These are phyloP conservation scores for Haematococcus sp. DNA, from an alignment of 139 green algal species.

Conservation along the genomic window DNA sequence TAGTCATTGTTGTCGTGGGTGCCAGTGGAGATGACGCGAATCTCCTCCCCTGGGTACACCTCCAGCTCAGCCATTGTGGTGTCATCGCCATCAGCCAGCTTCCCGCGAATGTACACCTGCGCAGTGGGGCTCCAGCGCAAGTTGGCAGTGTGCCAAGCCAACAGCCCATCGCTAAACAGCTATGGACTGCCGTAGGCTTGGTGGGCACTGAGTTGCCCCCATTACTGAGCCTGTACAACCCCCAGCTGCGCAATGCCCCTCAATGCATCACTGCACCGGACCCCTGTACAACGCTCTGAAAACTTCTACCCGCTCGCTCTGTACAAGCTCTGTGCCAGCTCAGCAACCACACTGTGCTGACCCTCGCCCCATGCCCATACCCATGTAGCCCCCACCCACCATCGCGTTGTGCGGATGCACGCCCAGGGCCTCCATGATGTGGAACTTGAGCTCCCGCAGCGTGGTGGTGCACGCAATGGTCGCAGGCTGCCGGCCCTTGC, in stretches of 20 bases:
- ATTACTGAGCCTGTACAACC: too few relatives aligned
- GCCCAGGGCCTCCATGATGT: slow-evolving; percentile 51
- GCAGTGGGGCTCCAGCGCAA: too few relatives aligned
- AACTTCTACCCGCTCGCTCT: too few relatives aligned
- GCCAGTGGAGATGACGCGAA: slow-evolving; percentile 30
- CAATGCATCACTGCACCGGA: too few relatives aligned
- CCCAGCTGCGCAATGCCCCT: too few relatives aligned
- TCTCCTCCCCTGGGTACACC: slow-evolving; percentile 53
- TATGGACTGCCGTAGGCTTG: not conserved
- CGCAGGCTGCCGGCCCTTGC: slow-evolving; percentile 41
- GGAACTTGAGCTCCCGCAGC: slow-evolving; percentile 46
- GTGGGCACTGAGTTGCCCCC: too few relatives aligned
- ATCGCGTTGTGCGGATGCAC: slow-evolving; percentile 60
- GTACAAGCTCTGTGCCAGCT: too few relatives aligned
- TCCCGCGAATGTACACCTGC: slow-evolving; percentile 27
- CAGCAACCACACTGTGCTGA: not conserved
- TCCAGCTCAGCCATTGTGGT: slow-evolving; percentile 33
- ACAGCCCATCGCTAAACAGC: not conserved
- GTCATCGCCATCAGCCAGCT: slow-evolving; percentile 26
- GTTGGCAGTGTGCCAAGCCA: too few relatives aligned
- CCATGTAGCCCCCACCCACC: slow-evolving; percentile 8
- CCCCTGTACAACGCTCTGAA: too few relatives aligned
- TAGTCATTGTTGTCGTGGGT: slow-evolving; percentile 43
- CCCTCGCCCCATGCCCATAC: too few relatives aligned
- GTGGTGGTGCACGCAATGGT: slow-evolving; percentile 28